Evolutionary conservation across 139 green algal genomes (phyloP), one percentile per base, ranked within the genome.

Genomic region (Micromonas pusilla): DNA sequence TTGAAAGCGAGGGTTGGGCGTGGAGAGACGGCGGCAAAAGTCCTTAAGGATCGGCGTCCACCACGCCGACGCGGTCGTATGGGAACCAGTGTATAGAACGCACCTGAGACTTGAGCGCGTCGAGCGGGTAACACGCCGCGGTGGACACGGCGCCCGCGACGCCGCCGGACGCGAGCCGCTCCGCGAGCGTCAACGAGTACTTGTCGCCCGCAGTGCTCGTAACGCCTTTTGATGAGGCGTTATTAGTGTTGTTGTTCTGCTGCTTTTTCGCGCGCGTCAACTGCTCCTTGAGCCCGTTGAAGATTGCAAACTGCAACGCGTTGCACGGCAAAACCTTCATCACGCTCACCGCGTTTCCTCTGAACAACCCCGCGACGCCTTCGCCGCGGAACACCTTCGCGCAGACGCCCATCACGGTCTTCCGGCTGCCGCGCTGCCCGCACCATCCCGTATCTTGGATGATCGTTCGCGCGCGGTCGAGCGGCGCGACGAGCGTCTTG

Each of bases 71-170:
- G n/a, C n/a, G n/a, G n/a, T n/a, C n/a, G n/a, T n/a, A n/a, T n/a
- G n/a, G n/a, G n/a, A n/a, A n/a, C n/a, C n/a, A n/a, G n/a, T n/a
- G n/a, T n/a, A n/a, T n/a, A n/a, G n/a, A n/a, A n/a, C n/a, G n/a
- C n/a, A n/a, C n/a, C n/a, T n/a, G 73, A 9, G 76, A 79, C 5
- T 81, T 82, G 25, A 81, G 26, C 19, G 76, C 83, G 76, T 81
- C 76, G 39, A 81, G 37, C 9, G 76, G 76, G 38, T 82, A 82
- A 16, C 73, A 72, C 16, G 33, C 71, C 20, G 68, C 36, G 0
- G 73, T 72, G 34, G 74, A 45, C 73, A 64, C 37, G 32, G 37
- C 66, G 38, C 76, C 76, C 21, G 76, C 76, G 26, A 68, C 45
- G 20, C 23, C 66, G 20, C 76, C 76, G 9, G 76, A 66, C 21